Base-by-base conservation (phyloP, 2,329 filamentous ascomycete species). In the Colletotrichum theobromicola region DNA sequence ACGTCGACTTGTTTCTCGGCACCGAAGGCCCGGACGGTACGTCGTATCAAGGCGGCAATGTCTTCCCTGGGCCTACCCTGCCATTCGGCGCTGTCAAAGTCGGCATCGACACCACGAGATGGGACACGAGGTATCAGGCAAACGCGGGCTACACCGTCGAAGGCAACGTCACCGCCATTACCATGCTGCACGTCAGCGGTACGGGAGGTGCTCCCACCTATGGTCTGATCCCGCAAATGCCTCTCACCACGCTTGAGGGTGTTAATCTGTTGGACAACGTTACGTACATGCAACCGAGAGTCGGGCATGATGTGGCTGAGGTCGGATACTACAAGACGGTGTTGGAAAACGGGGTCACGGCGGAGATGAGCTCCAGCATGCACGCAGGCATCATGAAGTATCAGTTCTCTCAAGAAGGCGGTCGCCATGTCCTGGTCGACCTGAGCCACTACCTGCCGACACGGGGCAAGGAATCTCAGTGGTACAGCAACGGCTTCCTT, bases 181-280 rank as follows among this genome's bases (percentile, higher is more conserved):
- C 85, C 24, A 86, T 90, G 86, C 85, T 90, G 81, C 89, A 91
- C 72, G 89, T 89, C 75, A 87, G 85, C 67, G 89, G 89, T 1
- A 92, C 89, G 0, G 90, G 90, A 16, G 90, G 90, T 1, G 87
- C 87, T 12, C 88, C 90, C 0, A 92, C 90, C 71, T 92, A 92
- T 72, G 90, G 90, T 1, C 84, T 91, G 6, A 85, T 89, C 42
- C 83, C 87, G 1, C 88, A 89, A 74, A 83, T 89, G 79, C 88
- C 87, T 0, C 79, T 89, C 10, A 82, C 80, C 4, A 81, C 76
- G 2, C 75, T 88, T 2, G 85, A 87, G 1, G 80, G 81, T 7
- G 81, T 89, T 53, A 83, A 82, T 73, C 79, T 91, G 12, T 83
- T 86, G 3, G 88, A 90, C 77, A 87, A 91, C 18, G 82, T 73